Evolutionary conservation across 371 early-diverging fungal genomes (phyloP).

Genomic region (Phascolomyces articulosus): DNA sequence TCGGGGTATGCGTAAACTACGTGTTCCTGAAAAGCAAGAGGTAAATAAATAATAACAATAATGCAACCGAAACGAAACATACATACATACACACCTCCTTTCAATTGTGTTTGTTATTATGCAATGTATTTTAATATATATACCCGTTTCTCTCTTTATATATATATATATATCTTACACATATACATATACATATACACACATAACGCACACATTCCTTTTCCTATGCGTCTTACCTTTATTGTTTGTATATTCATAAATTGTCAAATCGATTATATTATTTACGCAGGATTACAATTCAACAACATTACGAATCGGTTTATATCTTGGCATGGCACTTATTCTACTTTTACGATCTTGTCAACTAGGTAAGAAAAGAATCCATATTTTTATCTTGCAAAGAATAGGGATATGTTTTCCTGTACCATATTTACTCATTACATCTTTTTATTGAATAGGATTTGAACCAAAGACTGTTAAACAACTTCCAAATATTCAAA

Average conservation of each 20-base stretch:
- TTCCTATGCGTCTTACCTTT: too few species aligned
- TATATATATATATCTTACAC: neutral
- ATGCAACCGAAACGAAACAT: neutral
- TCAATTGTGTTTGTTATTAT: too few species aligned
- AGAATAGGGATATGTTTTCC: too few species aligned
- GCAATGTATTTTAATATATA: too few species aligned
- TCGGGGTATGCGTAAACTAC: constrained; percentile 70
- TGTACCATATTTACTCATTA: too few species aligned
- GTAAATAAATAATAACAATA: too few species aligned
- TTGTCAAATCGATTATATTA: neutral
- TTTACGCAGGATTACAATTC: constrained; percentile 27
- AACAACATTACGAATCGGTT: constrained; percentile 52
- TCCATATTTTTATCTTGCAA: neutral
- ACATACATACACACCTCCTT: neutral
- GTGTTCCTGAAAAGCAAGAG: constrained; percentile 55
- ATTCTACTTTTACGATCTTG: constrained; percentile 50
- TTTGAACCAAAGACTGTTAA: constrained; percentile 32
- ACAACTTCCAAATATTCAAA: constrained; percentile 30
- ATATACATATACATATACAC: too few species aligned
- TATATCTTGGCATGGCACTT: constrained; percentile 63
- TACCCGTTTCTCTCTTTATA: too few species aligned
- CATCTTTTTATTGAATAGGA: constrained; percentile 3
- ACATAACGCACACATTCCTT: too few species aligned
- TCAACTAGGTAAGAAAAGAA: constrained; percentile 14
- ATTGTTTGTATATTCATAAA: too few species aligned